Evolutionary conservation across 169 alveolate species (phyloP).

Genomic region (Plasmodium knowlesi): DNA sequence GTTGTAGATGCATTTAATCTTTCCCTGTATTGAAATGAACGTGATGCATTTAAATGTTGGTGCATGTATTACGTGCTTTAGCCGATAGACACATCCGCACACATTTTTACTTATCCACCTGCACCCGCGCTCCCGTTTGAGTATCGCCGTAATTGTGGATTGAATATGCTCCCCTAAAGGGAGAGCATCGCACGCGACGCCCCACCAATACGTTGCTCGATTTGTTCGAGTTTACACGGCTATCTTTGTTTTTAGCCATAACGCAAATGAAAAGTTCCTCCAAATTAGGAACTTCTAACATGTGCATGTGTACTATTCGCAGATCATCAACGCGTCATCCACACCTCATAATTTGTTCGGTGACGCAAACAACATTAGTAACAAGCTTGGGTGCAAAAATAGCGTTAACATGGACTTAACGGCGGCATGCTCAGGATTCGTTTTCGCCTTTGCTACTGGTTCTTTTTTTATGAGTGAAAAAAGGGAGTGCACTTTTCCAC

Average conservation of each 20-base stretch:
- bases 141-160: not conserved
- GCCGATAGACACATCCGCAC: not conserved
- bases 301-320: constrained; percentile 9
- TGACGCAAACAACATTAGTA: constrained; percentile 78
- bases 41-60: not conserved
- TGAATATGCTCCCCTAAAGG: not conserved
- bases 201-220: not conserved
- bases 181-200: not conserved
- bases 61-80: not conserved
- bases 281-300: constrained; percentile 19
- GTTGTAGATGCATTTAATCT: not conserved
- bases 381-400: constrained; percentile 58
- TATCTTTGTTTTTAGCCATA: not conserved
- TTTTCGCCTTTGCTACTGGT: constrained; percentile 81
- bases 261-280: not conserved
- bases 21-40: not conserved
- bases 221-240: not conserved
- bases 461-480: not conserved
- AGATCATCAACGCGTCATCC: constrained; percentile 80
- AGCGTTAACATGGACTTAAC: constrained; percentile 77
- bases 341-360: constrained; percentile 82
- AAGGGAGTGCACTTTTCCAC: not conserved
- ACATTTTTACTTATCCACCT: not conserved
- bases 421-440: constrained; percentile 83
- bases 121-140: not conserved